These are phyloP conservation scores for Camellia sinensis DNA, from an alignment of 148 eudicot species.

Conservation along the genomic window DNA sequence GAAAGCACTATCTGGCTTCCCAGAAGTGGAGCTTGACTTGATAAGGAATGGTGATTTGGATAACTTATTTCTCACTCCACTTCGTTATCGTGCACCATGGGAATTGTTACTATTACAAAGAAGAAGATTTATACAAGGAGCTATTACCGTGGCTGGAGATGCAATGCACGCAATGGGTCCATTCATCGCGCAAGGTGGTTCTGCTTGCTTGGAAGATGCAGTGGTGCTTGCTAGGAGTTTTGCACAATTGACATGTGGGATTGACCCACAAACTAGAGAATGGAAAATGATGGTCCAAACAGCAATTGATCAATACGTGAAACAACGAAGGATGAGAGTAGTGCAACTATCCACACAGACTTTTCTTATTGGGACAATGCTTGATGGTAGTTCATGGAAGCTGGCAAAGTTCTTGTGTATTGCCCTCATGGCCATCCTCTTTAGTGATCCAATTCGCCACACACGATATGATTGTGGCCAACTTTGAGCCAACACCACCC, in stretches of 20 bases:
- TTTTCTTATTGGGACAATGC: conserved; percentile 15
- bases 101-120: background rate
- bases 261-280: background rate
- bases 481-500: background rate
- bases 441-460: background rate
- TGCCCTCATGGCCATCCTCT: conserved; percentile 11
- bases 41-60: conserved; percentile 10
- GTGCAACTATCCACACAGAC: conserved; percentile 4
- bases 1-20: conserved; percentile 11
- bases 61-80: conserved; percentile 7
- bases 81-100: conserved; percentile 15
- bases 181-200: conserved; percentile 14
- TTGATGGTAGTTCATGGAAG: conserved; percentile 12
- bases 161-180: conserved; percentile 25
- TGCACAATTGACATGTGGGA: background rate
- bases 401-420: conserved; percentile 9
- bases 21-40: conserved; percentile 10
- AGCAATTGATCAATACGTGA: conserved; percentile 7
- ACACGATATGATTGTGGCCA: conserved; percentile 19
- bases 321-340: conserved; percentile 17
- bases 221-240: conserved; percentile 19
- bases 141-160: conserved; percentile 16
- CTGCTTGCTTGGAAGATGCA: conserved; percentile 11
- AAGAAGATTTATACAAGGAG: background rate
- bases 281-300: conserved; percentile 4